Evolutionary conservation across 2,329 filamentous ascomycete species (phyloP).

Genomic region (Macroventuria anomochaeta): DNA sequence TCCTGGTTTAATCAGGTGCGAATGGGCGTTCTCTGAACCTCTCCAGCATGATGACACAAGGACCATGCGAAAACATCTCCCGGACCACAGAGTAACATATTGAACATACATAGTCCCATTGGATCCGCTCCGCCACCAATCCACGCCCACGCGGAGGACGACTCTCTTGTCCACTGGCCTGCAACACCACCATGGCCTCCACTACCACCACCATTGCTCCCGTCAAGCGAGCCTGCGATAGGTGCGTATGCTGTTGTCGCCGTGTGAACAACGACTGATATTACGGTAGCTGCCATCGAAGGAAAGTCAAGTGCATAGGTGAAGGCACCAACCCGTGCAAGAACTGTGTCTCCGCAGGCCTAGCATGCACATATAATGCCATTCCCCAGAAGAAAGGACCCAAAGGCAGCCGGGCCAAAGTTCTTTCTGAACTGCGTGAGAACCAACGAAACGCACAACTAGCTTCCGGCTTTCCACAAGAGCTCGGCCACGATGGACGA

Average conservation of each 20-base stretch:
- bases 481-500: conserved; percentile 50
- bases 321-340: conserved; percentile 63
- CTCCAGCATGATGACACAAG: conserved; percentile 46
- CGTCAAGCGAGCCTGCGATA: conserved; percentile 53
- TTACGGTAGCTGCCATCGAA: conserved; percentile 52
- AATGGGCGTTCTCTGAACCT: conserved; percentile 34
- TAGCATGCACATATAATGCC: conserved; percentile 69
- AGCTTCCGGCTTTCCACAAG: conserved; percentile 49
- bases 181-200: conserved; percentile 35
- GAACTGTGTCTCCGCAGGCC: conserved; percentile 64
- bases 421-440: conserved; percentile 67
- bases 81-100: conserved; percentile 40
- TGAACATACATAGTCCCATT: conserved; percentile 37
- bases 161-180: conserved; percentile 29
- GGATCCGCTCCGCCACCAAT: conserved; percentile 35
- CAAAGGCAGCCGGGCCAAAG: conserved; percentile 67
- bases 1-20: conserved; percentile 42
- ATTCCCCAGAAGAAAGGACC: conserved; percentile 69
- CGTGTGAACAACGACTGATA: conserved; percentile 17
- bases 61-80: conserved; percentile 33
- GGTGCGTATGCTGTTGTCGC: conserved; percentile 35
- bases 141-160: conserved; percentile 33
- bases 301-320: conserved; percentile 60
- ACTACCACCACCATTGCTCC: conserved; percentile 44
- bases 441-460: conserved; percentile 56